Base-by-base conservation (phyloP, 805 yeast species). In the Yamadazyma kitorensis region DNA sequence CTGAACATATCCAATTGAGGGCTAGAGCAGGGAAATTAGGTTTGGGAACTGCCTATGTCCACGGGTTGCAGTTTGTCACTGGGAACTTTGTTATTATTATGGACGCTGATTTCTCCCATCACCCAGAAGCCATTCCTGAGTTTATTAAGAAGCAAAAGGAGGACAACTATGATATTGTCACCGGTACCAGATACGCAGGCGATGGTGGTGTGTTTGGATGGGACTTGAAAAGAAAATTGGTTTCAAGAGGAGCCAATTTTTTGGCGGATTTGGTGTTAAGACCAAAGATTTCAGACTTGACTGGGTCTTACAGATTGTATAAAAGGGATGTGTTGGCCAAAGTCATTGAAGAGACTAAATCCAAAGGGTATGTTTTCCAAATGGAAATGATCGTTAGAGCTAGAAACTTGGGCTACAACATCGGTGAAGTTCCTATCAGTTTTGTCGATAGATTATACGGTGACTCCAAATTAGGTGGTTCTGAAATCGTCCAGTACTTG, bases 321-420 rank as follows among this genome's bases (percentile, higher is more conserved):
- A 81, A 80, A 57, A 82, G 81, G 57, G 76, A 71, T 4, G 88
- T 73, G 2, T 69, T 82, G 55, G 74, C 76, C 42, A 74, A 78
- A 52, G 73, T 83, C 44, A 83, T 82, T 44, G 74, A 66, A 31
- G 82, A 70, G 39, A 82, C 89, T 30, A 70, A 74, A 52, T 77
- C 85, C 23, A 82, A 83, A 62, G 91, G 91, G 33, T 82, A 83
- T 49, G 91, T 83, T 26, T 82, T 82, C 76, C 91, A 82, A 64
- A 82, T 82, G 91, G 91, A 82, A 61, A 82, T 82, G 88, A 80
- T 82, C 77, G 91, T 82, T 16, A 75, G 91, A 47, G 91, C 91
- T 25, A 72, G 85, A 54, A 68, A 80, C n/a, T 61, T 80, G 55
- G 82, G 81, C n/a, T 80, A 72, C 61, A 68, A 76, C 12, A 80